These are phyloP conservation scores for Deuterostichococcus epilithicus DNA, from an alignment of 139 green algal genomes.

Conservation along the genomic window DNA sequence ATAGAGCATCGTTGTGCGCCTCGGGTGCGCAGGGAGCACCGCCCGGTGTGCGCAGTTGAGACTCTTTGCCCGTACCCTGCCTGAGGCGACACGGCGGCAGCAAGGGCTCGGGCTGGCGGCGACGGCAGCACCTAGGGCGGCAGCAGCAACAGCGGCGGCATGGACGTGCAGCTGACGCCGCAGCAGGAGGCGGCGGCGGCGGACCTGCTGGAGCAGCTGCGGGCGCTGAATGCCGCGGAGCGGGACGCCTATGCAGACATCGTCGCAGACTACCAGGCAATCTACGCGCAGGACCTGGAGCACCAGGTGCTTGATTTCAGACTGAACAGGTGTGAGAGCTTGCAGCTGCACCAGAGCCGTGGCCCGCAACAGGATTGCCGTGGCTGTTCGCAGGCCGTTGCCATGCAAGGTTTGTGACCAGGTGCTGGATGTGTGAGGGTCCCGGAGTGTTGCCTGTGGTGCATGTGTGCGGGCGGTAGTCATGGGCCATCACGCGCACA, in stretches of 20 bases:
- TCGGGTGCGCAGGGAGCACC: too few relatives aligned
- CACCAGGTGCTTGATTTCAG: neutral
- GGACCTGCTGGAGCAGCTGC: neutral
- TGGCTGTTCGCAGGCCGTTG: neutral
- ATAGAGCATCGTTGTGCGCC: too few relatives aligned
- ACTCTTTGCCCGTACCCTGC: too few relatives aligned
- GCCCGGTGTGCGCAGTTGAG: too few relatives aligned
- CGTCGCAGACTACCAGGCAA: slow-evolving; percentile 8
- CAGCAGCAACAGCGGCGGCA: neutral
- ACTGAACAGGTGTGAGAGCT: too few relatives aligned
- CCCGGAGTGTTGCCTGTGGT: neutral
- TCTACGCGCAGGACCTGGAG: neutral
- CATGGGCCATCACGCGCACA: neutral
- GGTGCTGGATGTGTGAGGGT: neutral
- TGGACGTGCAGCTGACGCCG: neutral
- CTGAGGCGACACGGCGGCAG: too few relatives aligned
- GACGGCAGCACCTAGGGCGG: too few relatives aligned
- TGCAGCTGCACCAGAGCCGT: neutral
- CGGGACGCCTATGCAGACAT: slow-evolving; percentile 6
- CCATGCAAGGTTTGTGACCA: neutral
- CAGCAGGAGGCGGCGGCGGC: neutral
- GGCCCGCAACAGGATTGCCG: too few relatives aligned
- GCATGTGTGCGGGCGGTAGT: neutral
- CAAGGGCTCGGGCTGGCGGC: too few relatives aligned
- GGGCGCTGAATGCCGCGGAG: slow-evolving; percentile 8